Evolutionary conservation across 768 basidiomycete species (phyloP).

Genomic region (Xerocomellus intermedius): DNA sequence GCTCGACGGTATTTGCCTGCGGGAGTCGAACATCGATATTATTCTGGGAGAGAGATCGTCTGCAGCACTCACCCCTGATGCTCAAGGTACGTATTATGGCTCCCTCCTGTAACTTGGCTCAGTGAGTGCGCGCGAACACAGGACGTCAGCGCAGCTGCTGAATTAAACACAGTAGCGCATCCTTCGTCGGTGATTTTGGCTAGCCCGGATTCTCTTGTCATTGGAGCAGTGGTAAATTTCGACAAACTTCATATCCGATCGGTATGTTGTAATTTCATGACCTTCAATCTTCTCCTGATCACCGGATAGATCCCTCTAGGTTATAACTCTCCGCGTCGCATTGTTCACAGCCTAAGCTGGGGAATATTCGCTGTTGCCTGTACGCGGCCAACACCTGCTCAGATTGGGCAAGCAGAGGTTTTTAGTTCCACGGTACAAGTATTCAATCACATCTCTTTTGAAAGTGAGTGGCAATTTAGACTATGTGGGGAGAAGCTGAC

Average conservation of each 20-base stretch:
- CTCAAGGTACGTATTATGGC: constrained; percentile 49
- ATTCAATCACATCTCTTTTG: constrained; percentile 62
- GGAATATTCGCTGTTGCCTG: constrained; percentile 69
- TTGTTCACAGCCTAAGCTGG: constrained; percentile 55
- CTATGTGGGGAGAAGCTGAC: not conserved
- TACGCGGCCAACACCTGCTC: constrained; percentile 49
- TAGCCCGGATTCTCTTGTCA: constrained; percentile 49
- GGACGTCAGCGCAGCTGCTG: constrained; percentile 53
- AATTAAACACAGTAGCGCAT: constrained; percentile 49
- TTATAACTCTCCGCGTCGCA: constrained; percentile 64
- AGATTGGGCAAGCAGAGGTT: constrained; percentile 49
- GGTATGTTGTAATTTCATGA: constrained; percentile 38
- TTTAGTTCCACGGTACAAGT: constrained; percentile 60
- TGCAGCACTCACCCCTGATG: constrained; percentile 69
- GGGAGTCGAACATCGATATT: constrained; percentile 70
- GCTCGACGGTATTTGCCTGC: constrained; percentile 62
- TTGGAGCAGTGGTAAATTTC: constrained; percentile 66
- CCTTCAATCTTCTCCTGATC: not conserved
- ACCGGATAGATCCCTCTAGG: constrained; percentile 63
- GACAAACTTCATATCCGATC: constrained; percentile 81
- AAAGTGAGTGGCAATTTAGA: constrained; percentile 44
- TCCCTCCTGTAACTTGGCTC: not conserved
- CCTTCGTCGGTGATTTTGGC: constrained; percentile 58
- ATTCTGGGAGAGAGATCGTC: constrained; percentile 60
- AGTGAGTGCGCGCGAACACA: constrained; percentile 20